Conservation (phyloP, 2,329 filamentous ascomycete genomes). For the Penicillium sp. region DNA sequence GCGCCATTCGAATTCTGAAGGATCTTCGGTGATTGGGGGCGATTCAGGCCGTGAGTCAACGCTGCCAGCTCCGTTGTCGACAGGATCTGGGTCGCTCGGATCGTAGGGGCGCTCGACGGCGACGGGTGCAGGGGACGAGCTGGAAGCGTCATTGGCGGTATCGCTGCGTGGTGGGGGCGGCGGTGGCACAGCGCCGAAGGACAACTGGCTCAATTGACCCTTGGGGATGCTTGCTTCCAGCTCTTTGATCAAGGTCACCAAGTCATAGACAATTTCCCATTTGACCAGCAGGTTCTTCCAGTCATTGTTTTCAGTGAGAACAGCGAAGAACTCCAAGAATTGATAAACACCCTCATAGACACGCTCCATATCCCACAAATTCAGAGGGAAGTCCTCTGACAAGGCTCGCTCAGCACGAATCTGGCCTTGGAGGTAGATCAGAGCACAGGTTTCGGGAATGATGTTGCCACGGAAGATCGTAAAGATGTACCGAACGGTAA, state of each 20-base stretch:
- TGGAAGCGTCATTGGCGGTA: constrained; percentile 31
- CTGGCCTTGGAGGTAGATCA: constrained; percentile 90
- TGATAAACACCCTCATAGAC: constrained; percentile 94
- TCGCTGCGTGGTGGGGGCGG: constrained; percentile 30
- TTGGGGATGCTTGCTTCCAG: constrained; percentile 87
- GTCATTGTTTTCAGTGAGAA: constrained; percentile 80
- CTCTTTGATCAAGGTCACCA: constrained; percentile 82
- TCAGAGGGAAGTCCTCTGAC: constrained; percentile 86
- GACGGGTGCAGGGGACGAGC: constrained; percentile 42
- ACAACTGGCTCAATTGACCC: constrained; percentile 61
- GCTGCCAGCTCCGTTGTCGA: constrained; percentile 39
- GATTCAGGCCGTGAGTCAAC: constrained; percentile 48
- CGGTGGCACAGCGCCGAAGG: constrained; percentile 27
- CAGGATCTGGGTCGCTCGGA: constrained; percentile 40
- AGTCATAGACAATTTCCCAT: constrained; percentile 88
- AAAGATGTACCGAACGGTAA: constrained; percentile 84
- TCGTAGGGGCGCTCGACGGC: constrained; percentile 69
- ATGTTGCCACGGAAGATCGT: constrained; percentile 90
- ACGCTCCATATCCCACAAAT: constrained; percentile 96
- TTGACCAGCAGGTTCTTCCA: constrained; percentile 84
- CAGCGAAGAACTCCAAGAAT: constrained; percentile 90
- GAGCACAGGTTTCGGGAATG: constrained; percentile 89
- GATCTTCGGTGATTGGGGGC: constrained; percentile 59
- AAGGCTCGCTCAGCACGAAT: constrained; percentile 76
- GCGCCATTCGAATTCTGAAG: constrained; percentile 68